Conservation (phyloP, 495 filamentous ascomycete genomes). For the Hypoxylon perforatum region DNA sequence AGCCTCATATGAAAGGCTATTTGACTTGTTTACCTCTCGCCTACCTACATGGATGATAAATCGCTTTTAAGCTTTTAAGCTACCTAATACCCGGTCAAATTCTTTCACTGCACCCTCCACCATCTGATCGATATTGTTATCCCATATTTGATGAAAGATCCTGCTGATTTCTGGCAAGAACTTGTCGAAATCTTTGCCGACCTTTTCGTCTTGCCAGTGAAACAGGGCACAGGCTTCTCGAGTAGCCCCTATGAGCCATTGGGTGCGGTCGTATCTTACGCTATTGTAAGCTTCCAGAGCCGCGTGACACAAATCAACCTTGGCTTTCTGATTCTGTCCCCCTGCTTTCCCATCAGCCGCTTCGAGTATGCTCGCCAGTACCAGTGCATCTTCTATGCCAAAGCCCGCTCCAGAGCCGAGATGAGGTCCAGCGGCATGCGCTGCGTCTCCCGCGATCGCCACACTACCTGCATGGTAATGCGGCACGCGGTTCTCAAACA, state of each 20-base stretch:
- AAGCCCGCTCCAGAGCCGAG: constrained; percentile 67
- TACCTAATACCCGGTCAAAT: constrained; percentile 19
- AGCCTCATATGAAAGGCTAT: too few species aligned
- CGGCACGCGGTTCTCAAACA: constrained; percentile 54
- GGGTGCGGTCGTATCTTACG: constrained; percentile 50
- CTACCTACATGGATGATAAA: too few species aligned
- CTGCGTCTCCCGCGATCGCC: constrained; percentile 62
- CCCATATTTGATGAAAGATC: constrained; percentile 53
- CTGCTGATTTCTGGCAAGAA: constrained; percentile 45
- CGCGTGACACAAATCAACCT: constrained; percentile 32
- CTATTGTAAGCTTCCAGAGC: constrained; percentile 54
- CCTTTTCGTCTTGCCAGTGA: constrained; percentile 49
- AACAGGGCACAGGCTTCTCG: constrained; percentile 53
- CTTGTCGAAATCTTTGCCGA: constrained; percentile 43
- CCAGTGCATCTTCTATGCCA: constrained; percentile 65
- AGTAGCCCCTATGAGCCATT: constrained; percentile 50
- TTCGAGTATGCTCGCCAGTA: constrained; percentile 54
- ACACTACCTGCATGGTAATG: constrained; percentile 53
- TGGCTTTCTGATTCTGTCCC: constrained; percentile 4
- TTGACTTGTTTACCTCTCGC: background rate
- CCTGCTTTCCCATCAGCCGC: constrained; percentile 34
- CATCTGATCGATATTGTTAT: constrained; percentile 53
- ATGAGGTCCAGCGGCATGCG: constrained; percentile 56
- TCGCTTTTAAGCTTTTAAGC: too few species aligned
- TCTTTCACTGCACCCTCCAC: constrained; percentile 24